Base-by-base conservation (phyloP, 345 rosid genomes). In the Kernera saxatilis region DNA sequence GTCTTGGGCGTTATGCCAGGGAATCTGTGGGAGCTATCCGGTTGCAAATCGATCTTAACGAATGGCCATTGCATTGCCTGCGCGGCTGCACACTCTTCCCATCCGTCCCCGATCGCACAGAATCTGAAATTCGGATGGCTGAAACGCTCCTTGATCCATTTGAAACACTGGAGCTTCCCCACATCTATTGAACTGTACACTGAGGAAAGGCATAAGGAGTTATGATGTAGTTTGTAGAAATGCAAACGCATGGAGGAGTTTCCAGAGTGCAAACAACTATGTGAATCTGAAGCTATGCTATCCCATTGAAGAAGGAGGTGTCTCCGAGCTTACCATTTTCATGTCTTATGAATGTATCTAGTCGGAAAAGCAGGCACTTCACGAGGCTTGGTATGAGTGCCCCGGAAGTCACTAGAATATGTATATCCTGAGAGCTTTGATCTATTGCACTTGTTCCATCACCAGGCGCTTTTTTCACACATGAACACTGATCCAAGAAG, bases 1-100 rank as follows among this genome's bases (percentile, higher is more conserved):
- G 89, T 88, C 82, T 61, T 84, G 44, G 81, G 81, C 18, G 93
- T 83, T 77, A 92, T 78, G 43, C 98, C 95, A 50, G 98, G 95
- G 77, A 92, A 90, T 80, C 91, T 82, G 77, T 89, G 75, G 67
- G 85, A 71, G 76, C 88, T 72, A 49, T 79, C 75, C 0, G 96
- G 94, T 22, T 71, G 81, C 35, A 84, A 70, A 82, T 85, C 94
- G 8, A 89, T 81, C 87, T 90, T 81, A 43, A 92, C 85, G 36
- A 85, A 90, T 14, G 98, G 98, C 96, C 96, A 92, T 35, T 67
- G 84, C 98, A 92, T 77, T 51, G 84, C 73, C 77, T 92, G 85
- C 17, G 96, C 96, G 9, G 95, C 96, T 64, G 85, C 86, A 55
- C 91, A 82, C 74, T 92, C 98, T 85, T 92, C 93, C 90, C 95